Conservation (phyloP, 116 monocot genomes). For the Trichopus zeylanicus region DNA sequence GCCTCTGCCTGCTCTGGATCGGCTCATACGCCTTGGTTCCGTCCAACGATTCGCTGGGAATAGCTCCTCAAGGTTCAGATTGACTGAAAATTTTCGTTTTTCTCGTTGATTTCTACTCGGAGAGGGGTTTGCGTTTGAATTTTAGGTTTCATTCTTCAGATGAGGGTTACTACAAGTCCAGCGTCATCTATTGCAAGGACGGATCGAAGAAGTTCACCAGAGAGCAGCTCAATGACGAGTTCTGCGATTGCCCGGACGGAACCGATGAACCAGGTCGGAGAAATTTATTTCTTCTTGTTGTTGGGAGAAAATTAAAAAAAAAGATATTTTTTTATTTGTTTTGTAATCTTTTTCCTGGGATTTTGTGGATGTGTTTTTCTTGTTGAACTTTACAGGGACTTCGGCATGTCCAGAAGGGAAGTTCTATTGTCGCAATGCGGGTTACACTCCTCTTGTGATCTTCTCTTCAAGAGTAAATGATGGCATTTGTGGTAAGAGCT, state of each 20-base stretch:
- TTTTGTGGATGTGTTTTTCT: neutral
- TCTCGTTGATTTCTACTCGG: neutral
- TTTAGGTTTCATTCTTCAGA: conserved; percentile 35
- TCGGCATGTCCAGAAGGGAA: conserved; percentile 94
- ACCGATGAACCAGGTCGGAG: conserved; percentile 87
- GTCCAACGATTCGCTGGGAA: conserved; percentile 19
- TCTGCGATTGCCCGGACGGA: conserved; percentile 96
- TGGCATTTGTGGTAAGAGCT: conserved; percentile 76
- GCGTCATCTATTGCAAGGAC: conserved; percentile 83
- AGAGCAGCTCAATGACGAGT: conserved; percentile 88
- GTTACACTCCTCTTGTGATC: conserved; percentile 53
- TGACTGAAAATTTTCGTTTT: conserved; percentile 1
- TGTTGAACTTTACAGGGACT: conserved; percentile 46
- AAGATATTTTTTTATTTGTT: neutral
- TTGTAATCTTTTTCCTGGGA: neutral
- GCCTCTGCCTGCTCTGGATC: conserved; percentile 15
- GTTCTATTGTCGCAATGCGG: conserved; percentile 79
- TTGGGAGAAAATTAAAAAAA: neutral
- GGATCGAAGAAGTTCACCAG: conserved; percentile 81
- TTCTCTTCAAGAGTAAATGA: conserved; percentile 96
- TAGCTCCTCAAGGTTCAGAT: conserved; percentile 33
- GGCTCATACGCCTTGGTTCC: conserved; percentile 8
- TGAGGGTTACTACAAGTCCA: conserved; percentile 55
- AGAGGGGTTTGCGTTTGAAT: neutral
- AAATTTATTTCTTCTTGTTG: neutral